Percentiles rank a stretch among this genome's conserved stretches.
Conservation (phyloP, 2,329 filamentous ascomycete genomes). For the Claviceps fusiformis region DNA sequence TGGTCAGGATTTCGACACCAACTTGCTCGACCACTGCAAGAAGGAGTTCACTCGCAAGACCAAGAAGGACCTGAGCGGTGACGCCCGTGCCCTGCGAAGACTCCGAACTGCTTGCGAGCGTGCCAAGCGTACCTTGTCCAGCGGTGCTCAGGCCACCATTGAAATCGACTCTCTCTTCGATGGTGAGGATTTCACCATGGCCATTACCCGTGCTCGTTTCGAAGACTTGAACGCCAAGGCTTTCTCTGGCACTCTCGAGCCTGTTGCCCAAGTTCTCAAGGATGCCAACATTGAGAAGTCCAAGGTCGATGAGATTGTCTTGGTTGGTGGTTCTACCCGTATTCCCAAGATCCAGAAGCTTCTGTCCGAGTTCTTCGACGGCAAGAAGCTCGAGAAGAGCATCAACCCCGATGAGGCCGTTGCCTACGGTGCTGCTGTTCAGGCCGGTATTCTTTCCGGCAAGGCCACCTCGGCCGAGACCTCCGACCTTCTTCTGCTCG, state of each 20-base stretch:
- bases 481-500: slow-evolving; percentile 83
- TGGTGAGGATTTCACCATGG: slow-evolving; percentile 92
- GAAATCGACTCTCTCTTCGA: slow-evolving; percentile 99
- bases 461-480: slow-evolving; percentile 95
- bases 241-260: slow-evolving; percentile 86
- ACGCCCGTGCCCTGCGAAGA: slow-evolving; percentile 86
- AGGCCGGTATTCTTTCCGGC: slow-evolving; percentile 96
- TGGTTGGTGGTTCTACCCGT: slow-evolving; percentile 97
- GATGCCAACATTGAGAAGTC: slow-evolving; percentile 79
- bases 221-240: slow-evolving; percentile 96
- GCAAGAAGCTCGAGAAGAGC: slow-evolving; percentile 99
- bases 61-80: slow-evolving; percentile 69
- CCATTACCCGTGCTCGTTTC: slow-evolving; percentile 97
- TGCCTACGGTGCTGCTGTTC: slow-evolving; percentile 95
- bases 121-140: slow-evolving; percentile 97
- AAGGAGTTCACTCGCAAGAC: slow-evolving; percentile 70
- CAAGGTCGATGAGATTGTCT: slow-evolving; percentile 93
- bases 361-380: slow-evolving; percentile 95
- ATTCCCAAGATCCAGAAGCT: slow-evolving; percentile 99
- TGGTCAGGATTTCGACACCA: slow-evolving; percentile 93
- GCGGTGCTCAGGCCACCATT: slow-evolving; percentile 91
- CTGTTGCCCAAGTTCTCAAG: slow-evolving; percentile 93
- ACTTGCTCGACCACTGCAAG: slow-evolving; percentile 91
- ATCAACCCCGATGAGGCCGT: slow-evolving; percentile 99
- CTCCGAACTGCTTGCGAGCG: slow-evolving; percentile 97